Conservation (phyloP, 108 stramenopile genomes). For the Skeletonema tropicum region DNA sequence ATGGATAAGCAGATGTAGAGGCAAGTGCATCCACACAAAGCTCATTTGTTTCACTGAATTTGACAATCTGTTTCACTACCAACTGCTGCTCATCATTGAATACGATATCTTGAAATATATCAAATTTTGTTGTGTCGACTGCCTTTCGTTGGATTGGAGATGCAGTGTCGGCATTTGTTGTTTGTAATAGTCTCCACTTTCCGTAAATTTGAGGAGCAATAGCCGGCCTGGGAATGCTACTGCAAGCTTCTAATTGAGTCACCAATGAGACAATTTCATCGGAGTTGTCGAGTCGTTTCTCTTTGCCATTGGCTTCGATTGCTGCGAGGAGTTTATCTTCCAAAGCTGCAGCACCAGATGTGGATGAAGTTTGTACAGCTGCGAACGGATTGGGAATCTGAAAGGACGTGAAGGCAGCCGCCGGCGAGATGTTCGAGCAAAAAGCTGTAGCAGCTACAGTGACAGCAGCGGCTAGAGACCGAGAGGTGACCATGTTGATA, state of each 20-base stretch:
- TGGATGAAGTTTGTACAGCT: neutral
- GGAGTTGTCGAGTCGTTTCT: slow-evolving; percentile 69
- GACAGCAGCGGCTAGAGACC: neutral
- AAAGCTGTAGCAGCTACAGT: neutral
- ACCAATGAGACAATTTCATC: slow-evolving; percentile 61
- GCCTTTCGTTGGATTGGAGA: slow-evolving; percentile 87
- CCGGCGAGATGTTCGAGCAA: neutral
- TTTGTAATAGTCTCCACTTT: slow-evolving; percentile 78
- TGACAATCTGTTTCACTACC: slow-evolving; percentile 80
- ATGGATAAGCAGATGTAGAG: slow-evolving; percentile 78
- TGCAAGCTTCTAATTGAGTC: slow-evolving; percentile 50
- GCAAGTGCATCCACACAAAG: slow-evolving; percentile 83
- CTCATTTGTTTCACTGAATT: slow-evolving; percentile 65
- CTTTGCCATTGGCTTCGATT: slow-evolving; percentile 37
- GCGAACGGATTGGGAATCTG: slow-evolving; percentile 31
- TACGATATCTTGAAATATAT: slow-evolving; percentile 86
- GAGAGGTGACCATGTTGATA: neutral
- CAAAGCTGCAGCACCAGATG: slow-evolving; percentile 29
- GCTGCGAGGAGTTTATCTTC: slow-evolving; percentile 51
- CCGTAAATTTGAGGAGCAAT: slow-evolving; percentile 76
- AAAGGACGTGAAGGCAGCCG: slow-evolving; percentile 38
- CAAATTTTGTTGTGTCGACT: slow-evolving; percentile 75
- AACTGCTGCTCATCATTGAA: slow-evolving; percentile 53
- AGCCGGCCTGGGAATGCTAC: slow-evolving; percentile 64
- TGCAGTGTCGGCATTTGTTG: slow-evolving; percentile 83